Base-by-base conservation (phyloP, 805 yeast species). In the Saccharomyces jurei region DNA sequence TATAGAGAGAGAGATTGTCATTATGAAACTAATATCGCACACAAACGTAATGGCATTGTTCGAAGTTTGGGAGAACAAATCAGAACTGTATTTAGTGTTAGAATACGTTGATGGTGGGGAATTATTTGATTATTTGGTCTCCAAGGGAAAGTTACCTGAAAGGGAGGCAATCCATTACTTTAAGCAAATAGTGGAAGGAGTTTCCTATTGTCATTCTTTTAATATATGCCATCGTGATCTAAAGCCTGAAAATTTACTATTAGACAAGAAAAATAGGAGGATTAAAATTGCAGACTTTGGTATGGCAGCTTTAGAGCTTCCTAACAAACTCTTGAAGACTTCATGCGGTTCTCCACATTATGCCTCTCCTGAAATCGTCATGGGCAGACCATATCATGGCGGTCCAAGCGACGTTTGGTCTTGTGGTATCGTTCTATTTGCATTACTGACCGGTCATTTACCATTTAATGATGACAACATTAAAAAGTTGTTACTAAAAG, bases 61-160 rank as follows among this genome's bases (percentile, higher is more conserved):
- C 68, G 99, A 94, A 67, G 99, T 94, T 26, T 94, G 98, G 98
- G 99, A 94, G 71, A 92, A 95, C 60, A 85, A 89, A 60, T 89
- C 89, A 65, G 96, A 92, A 56, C 76, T 94, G 54, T 87, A 84
- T 63, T 69, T 87, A 59, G 89, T 87, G 14, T 72, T 87, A 51
- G 95, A 87, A 66, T 87, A 86, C 67, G 92, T 87, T 31, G 91
- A 87, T 69, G 92, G 94, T n/a, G 95, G 95, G 56, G 95, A 87
- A 69, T 72, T 87, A 53, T 87, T 87, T 61, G 94, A 87, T 63
- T 77, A 83, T 57, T 72, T 87, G 53, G 89, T 87, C 5, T 71
- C 74, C 28, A 79, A 80, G 58, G 94, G 92, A 4, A 85, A 86
- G 27, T 70, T 87, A 49, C 79, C 81, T 30, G 94, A 87, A 70